Conservation (phyloP, 2,329 filamentous ascomycete genomes). For the Botrytis deweyae region DNA sequence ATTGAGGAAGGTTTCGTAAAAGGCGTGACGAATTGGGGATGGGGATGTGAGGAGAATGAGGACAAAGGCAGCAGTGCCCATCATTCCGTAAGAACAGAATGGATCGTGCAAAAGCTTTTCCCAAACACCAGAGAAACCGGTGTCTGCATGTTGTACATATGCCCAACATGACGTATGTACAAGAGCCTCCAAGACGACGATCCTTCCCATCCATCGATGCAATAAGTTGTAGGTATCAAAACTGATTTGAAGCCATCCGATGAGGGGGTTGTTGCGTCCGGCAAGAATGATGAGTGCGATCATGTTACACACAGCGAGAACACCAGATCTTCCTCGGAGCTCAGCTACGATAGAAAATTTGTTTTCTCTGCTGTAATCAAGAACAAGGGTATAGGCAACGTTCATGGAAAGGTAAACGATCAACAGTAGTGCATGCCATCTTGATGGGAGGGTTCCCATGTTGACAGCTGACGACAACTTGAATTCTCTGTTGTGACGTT, state of each 20-base stretch:
- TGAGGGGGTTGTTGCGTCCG: slow-evolving; percentile 89
- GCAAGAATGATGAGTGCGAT: slow-evolving; percentile 87
- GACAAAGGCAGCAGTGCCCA: slow-evolving; percentile 60
- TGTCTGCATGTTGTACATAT: slow-evolving; percentile 65
- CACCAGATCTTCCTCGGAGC: slow-evolving; percentile 81
- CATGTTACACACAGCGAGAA: slow-evolving; percentile 84
- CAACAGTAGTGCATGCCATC: slow-evolving; percentile 60
- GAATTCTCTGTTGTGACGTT: slow-evolving; percentile 68
- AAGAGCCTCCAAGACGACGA: slow-evolving; percentile 67
- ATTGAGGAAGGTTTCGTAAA: slow-evolving; percentile 95
- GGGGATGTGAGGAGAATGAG: slow-evolving; percentile 68
- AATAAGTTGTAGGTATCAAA: slow-evolving; percentile 96
- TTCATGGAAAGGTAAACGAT: slow-evolving; percentile 60
- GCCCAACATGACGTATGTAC: slow-evolving; percentile 73
- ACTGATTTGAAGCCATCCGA: slow-evolving; percentile 76
- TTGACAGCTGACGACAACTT: slow-evolving; percentile 59
- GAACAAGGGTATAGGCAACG: slow-evolving; percentile 58
- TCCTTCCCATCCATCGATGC: slow-evolving; percentile 78
- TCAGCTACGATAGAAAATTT: slow-evolving; percentile 70
- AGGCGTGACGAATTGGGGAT: slow-evolving; percentile 84
- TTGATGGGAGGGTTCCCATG: slow-evolving; percentile 63
- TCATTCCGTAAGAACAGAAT: slow-evolving; percentile 65
- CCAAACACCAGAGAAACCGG: slow-evolving; percentile 59
- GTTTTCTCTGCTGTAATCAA: slow-evolving; percentile 60
- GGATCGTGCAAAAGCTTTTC: slow-evolving; percentile 54